Base-by-base conservation (phyloP, 2,329 filamentous ascomycete species). In the Rutstroemia sp. region DNA sequence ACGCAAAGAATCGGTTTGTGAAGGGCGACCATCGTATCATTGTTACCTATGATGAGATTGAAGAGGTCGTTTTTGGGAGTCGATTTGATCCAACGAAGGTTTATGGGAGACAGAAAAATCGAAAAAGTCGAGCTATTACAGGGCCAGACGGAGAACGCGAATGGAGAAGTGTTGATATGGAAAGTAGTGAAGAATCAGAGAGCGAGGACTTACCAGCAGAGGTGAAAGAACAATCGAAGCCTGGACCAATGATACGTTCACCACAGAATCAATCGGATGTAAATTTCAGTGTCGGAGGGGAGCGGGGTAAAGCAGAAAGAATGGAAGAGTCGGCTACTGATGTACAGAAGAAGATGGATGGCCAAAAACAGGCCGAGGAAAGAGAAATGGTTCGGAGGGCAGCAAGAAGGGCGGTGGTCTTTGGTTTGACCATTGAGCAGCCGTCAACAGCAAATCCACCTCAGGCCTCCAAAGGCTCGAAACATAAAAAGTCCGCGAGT, bases 251-350 rank as follows among this genome's bases (percentile, higher is more conserved):
- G n/a, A 58, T 55, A 25, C 49, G 56, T 23, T 56, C 47, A 16
- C 39, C 52, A 12, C 60, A 60, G 45, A 47, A 56, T 3, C 38
- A 39, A 30, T 57, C 57, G 16, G 45, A 58, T 16, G 76, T 82
- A 58, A 82, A 83, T 51, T 78, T 77, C 45, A 80, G 78, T 57
- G 73, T 81, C 0, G 75, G 78, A 17, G 79, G 80, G 2, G 79
- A 82, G 60, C 79, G 79, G 56, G 78, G 79, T 0, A 69, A 73
- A 59, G 76, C 77, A 5, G 80, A 82, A 65, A 72, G 74, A n/a
- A 70, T 73, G 6, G 69, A 73, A 16, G 79, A 82, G 65, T 79
- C 75, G 2, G 73, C 75, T 1, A 77, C 78, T 61, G 77, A 78
- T 71, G 64, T 74, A 39, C 69, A 72, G 58, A 79, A 76, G 67